phyloP scores from a whole-genome alignment of 2,329 filamentous ascomycete genomes.

The Zasmidium cellare region DNA sequence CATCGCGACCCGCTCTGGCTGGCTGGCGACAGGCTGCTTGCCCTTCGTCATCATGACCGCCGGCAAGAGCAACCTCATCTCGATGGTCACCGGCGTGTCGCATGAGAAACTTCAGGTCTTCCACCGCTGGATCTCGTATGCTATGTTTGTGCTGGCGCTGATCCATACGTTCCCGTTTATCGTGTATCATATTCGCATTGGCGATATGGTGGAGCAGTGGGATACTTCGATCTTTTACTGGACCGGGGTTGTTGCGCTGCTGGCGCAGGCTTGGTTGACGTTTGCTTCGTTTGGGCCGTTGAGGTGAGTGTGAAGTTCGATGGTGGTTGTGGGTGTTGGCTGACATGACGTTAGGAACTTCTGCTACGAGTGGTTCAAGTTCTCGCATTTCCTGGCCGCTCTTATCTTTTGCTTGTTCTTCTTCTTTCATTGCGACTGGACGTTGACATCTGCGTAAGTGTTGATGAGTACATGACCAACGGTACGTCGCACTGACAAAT shows the following conservation, averaged over 20 bases:
- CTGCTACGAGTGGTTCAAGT: conserved; percentile 63
- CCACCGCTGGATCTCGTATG: conserved; percentile 56
- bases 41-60: conserved; percentile 48
- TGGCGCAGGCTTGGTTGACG: conserved; percentile 49
- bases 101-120: conserved; percentile 60
- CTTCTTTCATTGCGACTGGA: conserved; percentile 61
- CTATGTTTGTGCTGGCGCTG: conserved; percentile 57
- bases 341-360: conserved; percentile 43
- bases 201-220: conserved; percentile 51
- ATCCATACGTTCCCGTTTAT: conserved; percentile 63
- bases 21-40: conserved; percentile 53
- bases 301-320: conserved; percentile 38
- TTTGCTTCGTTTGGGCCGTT: conserved; percentile 54
- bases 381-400: conserved; percentile 54
- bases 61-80: conserved; percentile 57
- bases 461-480: neutral
- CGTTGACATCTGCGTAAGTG: conserved; percentile 52
- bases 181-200: conserved; percentile 50
- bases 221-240: conserved; percentile 51
- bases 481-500: neutral
- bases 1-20: conserved; percentile 54
- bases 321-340: neutral
- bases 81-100: conserved; percentile 54
- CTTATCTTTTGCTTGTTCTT: conserved; percentile 59
- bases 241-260: conserved; percentile 56